A percentile compares a stretch with the other conserved stretches of the same genome.
phyloP scores from a whole-genome alignment of 2,329 filamentous ascomycete genomes.

The Pseudocercospora fuligena region DNA sequence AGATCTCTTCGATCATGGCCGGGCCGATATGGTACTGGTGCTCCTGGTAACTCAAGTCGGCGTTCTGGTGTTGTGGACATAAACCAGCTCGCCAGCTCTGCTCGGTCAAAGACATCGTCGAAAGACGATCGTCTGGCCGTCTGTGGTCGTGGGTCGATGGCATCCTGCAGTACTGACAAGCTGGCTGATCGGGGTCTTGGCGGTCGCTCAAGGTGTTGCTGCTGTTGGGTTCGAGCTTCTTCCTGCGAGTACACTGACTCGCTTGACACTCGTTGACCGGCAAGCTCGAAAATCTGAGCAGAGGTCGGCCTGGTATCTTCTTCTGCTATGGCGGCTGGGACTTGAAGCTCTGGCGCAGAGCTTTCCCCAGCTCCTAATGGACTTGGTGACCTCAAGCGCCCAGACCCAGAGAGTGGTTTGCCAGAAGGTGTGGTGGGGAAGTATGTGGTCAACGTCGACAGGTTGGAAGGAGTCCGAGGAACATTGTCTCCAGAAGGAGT shows the following conservation, averaged over 20 bases:
- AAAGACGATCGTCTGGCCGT: slow-evolving; percentile 15
- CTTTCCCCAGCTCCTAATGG: slow-evolving; percentile 16
- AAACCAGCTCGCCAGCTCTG: slow-evolving; percentile 17
- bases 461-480: slow-evolving; percentile 21
- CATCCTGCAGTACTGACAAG: slow-evolving; percentile 10
- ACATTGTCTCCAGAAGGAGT: slow-evolving; percentile 22
- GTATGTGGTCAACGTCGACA: slow-evolving; percentile 19
- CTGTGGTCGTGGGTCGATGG: neutral
- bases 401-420: slow-evolving; percentile 17
- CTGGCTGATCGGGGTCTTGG: slow-evolving; percentile 17
- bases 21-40: neutral
- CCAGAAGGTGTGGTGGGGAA: slow-evolving; percentile 9
- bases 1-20: neutral
- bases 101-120: slow-evolving; percentile 12
- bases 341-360: slow-evolving; percentile 15
- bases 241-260: slow-evolving; percentile 7
- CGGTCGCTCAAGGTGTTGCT: neutral
- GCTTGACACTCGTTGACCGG: slow-evolving; percentile 3
- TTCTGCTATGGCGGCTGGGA: slow-evolving; percentile 23
- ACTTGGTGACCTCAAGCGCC: slow-evolving; percentile 18
- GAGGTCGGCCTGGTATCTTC: slow-evolving; percentile 13
- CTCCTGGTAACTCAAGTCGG: slow-evolving; percentile 13
- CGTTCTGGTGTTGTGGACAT: slow-evolving; percentile 14
- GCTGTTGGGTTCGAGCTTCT: neutral
- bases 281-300: slow-evolving; percentile 4